phyloP scores from a whole-genome alignment of 768 basidiomycete species.

The Cubamyces sp. region DNA sequence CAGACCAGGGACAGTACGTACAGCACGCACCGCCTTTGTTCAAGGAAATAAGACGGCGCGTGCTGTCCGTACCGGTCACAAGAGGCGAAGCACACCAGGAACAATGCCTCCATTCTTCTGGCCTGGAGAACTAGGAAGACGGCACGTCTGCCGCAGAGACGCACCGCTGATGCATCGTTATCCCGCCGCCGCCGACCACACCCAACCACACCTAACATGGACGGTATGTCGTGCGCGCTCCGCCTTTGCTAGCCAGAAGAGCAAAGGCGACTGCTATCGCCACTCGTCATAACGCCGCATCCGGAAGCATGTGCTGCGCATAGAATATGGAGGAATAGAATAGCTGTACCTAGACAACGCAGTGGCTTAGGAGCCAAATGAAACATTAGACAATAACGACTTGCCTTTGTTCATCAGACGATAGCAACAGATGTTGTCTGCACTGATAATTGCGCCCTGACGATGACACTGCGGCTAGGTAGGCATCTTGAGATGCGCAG shows the following conservation, averaged over 20 bases:
- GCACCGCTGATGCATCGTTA: not conserved
- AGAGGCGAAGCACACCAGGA: no score
- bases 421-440: constrained; percentile 3
- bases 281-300: not conserved
- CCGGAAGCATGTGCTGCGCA: not conserved
- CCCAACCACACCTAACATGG: not conserved
- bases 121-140: no score
- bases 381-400: not conserved
- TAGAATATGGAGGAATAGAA: not conserved
- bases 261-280: not conserved
- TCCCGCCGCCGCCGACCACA: not conserved
- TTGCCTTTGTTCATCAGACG: constrained; percentile 8
- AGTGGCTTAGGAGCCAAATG: not conserved
- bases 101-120: no score
- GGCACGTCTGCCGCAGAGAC: not conserved
- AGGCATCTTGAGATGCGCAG: not conserved
- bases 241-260: constrained; percentile 4
- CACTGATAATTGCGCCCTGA: constrained; percentile 2
- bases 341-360: not conserved
- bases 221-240: not conserved
- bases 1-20: no score
- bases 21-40: no score
- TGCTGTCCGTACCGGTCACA: no score
- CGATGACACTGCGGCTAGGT: not conserved
- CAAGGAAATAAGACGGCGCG: no score